Conservation (phyloP, 257 asterid species). For the Ballota nigra region DNA sequence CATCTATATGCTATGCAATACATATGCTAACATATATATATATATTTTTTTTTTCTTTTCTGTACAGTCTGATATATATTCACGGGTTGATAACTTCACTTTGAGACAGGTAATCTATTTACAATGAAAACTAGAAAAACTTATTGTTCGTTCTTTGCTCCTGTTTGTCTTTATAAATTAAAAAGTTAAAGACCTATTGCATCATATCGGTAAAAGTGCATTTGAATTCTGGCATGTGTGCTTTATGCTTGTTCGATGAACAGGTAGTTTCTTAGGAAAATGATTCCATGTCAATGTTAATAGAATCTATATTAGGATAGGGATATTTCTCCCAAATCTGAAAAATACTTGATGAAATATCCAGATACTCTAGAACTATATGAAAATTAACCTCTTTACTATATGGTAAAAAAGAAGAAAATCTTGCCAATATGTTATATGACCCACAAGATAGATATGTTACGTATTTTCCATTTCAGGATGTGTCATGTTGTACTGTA, state of each 20-base stretch:
- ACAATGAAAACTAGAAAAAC: neutral
- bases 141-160: too few relatives aligned
- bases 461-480: constrained; percentile 41
- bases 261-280: neutral
- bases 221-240: neutral
- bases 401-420: too few relatives aligned
- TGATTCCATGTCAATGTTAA: neutral
- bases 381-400: too few relatives aligned
- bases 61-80: constrained; percentile 42
- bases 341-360: neutral
- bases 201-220: neutral
- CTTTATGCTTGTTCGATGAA: neutral
- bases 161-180: too few relatives aligned
- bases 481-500: constrained; percentile 66
- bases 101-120: constrained; percentile 50
- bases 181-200: neutral
- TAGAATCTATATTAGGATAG: neutral
- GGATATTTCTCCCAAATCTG: neutral
- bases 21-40: constrained; percentile 14
- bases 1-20: neutral
- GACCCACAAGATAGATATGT: neutral
- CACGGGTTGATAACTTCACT: constrained; percentile 46
- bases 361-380: too few relatives aligned
- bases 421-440: too few relatives aligned
- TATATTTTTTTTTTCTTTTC: constrained; percentile 1